A percentile compares a stretch with the other conserved stretches of the same genome.
phyloP scores from a whole-genome alignment of 2,329 filamentous ascomycete genomes.

The Annulohypoxylon truncatum region DNA sequence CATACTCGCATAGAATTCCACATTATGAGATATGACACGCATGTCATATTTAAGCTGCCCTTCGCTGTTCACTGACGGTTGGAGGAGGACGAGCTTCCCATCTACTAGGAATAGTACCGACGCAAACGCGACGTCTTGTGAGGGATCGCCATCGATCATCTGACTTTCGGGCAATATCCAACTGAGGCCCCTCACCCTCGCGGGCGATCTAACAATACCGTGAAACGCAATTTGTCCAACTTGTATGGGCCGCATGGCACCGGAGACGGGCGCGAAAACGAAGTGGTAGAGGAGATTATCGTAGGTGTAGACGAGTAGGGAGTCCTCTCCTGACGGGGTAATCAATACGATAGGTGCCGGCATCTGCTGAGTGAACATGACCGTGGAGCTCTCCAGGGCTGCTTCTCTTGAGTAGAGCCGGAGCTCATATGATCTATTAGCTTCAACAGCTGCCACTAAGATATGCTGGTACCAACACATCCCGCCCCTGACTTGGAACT shows the following conservation, averaged over 20 bases:
- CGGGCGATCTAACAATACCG: slow-evolving; percentile 93
- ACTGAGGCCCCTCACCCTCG: slow-evolving; percentile 89
- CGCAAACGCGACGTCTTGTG: slow-evolving; percentile 92
- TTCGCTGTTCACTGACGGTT: slow-evolving; percentile 84
- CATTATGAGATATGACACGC: slow-evolving; percentile 94
- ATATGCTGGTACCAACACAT: slow-evolving; percentile 99
- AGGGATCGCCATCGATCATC: slow-evolving; percentile 89
- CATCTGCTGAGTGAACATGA: slow-evolving; percentile 81
- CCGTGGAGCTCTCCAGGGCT: slow-evolving; percentile 76
- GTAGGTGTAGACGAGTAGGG: slow-evolving; percentile 94
- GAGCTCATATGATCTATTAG: slow-evolving; percentile 82
- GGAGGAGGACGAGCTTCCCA: slow-evolving; percentile 91
- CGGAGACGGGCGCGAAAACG: slow-evolving; percentile 80
- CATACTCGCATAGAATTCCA: slow-evolving; percentile 95
- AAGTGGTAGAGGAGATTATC: slow-evolving; percentile 97
- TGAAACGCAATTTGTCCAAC: slow-evolving; percentile 99
- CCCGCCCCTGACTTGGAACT: slow-evolving; percentile 91
- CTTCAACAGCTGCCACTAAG: slow-evolving; percentile 91
- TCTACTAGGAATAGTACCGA: slow-evolving; percentile 97
- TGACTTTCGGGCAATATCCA: slow-evolving; percentile 96
- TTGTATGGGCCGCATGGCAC: slow-evolving; percentile 80
- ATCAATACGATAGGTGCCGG: slow-evolving; percentile 90
- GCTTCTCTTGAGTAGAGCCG: slow-evolving; percentile 93
- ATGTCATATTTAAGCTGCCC: slow-evolving; percentile 97
- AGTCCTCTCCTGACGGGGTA: slow-evolving; percentile 90